Evolutionary conservation across 192 early-diverging fungal species (phyloP).

Genomic region (Coemansia sp.): DNA sequence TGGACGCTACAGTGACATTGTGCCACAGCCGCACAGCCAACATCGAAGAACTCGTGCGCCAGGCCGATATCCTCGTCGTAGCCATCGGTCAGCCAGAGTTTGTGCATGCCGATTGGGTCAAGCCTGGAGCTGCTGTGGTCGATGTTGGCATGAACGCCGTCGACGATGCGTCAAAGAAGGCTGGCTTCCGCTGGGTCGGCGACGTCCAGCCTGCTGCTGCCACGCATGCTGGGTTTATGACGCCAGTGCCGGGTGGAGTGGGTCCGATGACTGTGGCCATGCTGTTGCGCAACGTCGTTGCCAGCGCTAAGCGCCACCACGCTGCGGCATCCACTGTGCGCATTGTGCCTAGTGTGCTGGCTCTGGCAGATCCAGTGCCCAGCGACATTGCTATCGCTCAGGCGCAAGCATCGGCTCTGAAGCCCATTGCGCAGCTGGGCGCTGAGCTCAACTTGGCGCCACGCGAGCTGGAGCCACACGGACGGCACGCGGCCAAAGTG

Average conservation of each 20-base stretch:
- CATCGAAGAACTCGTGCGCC: conserved; percentile 72
- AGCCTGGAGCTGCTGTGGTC: conserved; percentile 89
- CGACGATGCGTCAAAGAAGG: conserved; percentile 82
- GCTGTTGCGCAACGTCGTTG: conserved; percentile 87
- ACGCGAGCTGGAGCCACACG: conserved; percentile 86
- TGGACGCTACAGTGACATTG: conserved; percentile 91
- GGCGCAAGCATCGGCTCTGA: conserved; percentile 54
- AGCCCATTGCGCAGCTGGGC: conserved; percentile 76
- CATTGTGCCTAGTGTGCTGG: conserved; percentile 62
- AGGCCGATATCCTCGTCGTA: conserved; percentile 89
- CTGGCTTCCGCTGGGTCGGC: conserved; percentile 88
- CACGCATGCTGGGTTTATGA: conserved; percentile 77
- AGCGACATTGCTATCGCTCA: conserved; percentile 94
- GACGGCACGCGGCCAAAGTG: conserved; percentile 88
- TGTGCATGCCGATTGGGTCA: conserved; percentile 93
- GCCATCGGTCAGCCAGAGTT: conserved; percentile 80
- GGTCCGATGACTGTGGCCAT: conserved; percentile 99
- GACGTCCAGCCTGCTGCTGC: conserved; percentile 82
- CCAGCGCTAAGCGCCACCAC: conserved; percentile 73
- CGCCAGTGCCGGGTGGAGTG: conserved; percentile 98
- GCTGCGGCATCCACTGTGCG: conserved; percentile 51
- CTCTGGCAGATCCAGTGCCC: conserved; percentile 57
- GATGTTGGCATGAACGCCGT: conserved; percentile 97
- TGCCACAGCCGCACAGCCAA: conserved; percentile 86
- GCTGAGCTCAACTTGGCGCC: conserved; percentile 79